Base-by-base conservation (phyloP, 2,329 filamentous ascomycete genomes). In the Aspergillus carbonarius region DNA sequence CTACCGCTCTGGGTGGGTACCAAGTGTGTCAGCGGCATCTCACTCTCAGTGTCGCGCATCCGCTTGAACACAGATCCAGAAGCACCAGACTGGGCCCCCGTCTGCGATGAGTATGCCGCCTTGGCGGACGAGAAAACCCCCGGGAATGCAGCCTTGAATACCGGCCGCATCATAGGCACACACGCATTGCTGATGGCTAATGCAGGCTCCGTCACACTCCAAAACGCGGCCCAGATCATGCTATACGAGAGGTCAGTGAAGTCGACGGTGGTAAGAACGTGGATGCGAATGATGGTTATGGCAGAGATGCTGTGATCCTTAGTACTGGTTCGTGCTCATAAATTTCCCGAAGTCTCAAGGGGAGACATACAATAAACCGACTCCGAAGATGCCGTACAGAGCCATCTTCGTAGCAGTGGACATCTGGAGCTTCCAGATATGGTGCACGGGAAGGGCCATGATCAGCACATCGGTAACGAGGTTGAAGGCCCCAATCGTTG, bases 391-490 rank as follows among this genome's bases (percentile, higher is more conserved):
- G 3, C 58, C 57, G 35, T 54, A 57, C 12, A 70, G 49, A 0
- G 60, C 68, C 27, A 68, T 18, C 55, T 68, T 70, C 9, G 63
- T 68, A n/a, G 37, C 59, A 1, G 51, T 20, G 3, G 61, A 60
- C 64, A 70, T 67, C 34, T 69, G 66, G 23, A 70, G 55, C 13
- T 63, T 60, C 63, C 64, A 68, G 46, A 70, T 66, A 32, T 68
- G 65, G 3, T 66, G 66, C 3, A 70, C 47, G 1, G 68, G 68
- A 3, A 70, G 48, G 1, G 59, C 39, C 39, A 70, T 63, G 27
- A 70, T 67, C 50, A 63, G 53, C 2, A 68, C 17, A 55, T 70
- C 67, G 0, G 65, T 68, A 20, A 70, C 18, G 15, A 69, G 60
- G 18, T 70, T 68, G 23, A 66, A 66, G 3, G 64, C 66, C 1